Conservation (phyloP, 177 flowering plant genomes). For the Tripterygium wilfordii region DNA sequence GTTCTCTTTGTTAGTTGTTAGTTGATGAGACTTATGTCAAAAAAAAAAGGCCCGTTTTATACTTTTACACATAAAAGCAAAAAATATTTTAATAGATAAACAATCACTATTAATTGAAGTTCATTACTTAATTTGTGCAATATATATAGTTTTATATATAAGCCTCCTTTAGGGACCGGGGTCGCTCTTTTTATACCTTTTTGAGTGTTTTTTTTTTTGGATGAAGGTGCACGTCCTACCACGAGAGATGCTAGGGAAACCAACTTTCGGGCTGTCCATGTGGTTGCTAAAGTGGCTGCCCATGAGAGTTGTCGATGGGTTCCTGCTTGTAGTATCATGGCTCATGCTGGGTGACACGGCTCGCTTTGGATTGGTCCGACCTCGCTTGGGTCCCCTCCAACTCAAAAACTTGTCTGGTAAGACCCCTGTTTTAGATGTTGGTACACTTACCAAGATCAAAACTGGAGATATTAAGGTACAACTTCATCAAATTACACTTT, state of each 20-base stretch:
- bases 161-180: neutral
- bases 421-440: constrained; percentile 92
- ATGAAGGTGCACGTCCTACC: constrained; percentile 91
- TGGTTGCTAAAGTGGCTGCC: constrained; percentile 96
- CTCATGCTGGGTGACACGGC: constrained; percentile 72
- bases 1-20: no score
- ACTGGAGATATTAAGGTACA: constrained; percentile 74
- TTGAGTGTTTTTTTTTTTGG: constrained; percentile 3
- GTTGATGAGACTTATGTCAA: neutral
- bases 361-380: constrained; percentile 61
- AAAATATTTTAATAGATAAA: neutral
- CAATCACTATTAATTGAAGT: no score
- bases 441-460: constrained; percentile 83
- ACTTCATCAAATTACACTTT: constrained; percentile 6
- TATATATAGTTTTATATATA: no score
- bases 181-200: constrained; percentile 1
- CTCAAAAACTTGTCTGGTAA: constrained; percentile 80
- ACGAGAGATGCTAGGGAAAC: constrained; percentile 85
- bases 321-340: constrained; percentile 56
- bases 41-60: no score
- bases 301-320: constrained; percentile 62
- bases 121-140: neutral
- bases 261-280: constrained; percentile 98
- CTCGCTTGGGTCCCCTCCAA: constrained; percentile 72
- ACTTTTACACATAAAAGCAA: neutral